Conservation (phyloP, 2,329 filamentous ascomycete species). For the Aspergillus proliferans region DNA sequence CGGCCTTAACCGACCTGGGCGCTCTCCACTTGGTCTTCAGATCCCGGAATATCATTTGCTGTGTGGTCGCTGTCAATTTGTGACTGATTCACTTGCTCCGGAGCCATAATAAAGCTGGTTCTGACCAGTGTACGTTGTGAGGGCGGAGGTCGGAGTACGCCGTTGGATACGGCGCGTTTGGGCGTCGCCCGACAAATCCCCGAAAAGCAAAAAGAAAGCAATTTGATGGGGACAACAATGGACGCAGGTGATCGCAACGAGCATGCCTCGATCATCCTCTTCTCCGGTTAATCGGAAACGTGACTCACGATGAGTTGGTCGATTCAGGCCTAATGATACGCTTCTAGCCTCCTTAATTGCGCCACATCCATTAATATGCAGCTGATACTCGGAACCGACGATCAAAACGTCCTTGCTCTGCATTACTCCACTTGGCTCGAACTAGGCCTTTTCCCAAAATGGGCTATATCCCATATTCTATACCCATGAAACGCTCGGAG, state of each 20-base stretch:
- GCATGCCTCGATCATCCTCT: too few species aligned
- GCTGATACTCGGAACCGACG: neutral
- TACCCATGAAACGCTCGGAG: slow-evolving; percentile 9
- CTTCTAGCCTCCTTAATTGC: neutral
- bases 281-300: neutral
- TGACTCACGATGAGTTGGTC: neutral
- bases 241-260: too few species aligned
- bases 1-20: slow-evolving; percentile 9
- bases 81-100: slow-evolving; percentile 1
- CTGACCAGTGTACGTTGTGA: neutral
- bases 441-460: slow-evolving; percentile 7
- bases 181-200: too few species aligned
- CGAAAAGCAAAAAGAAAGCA: too few species aligned
- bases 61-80: neutral
- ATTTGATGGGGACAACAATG: too few species aligned
- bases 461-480: slow-evolving; percentile 7
- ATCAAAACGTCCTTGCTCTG: slow-evolving; percentile 9
- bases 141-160: neutral
- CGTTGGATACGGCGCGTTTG: too few species aligned
- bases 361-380: slow-evolving; percentile 1
- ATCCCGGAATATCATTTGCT: neutral
- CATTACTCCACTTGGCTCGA: slow-evolving; percentile 9
- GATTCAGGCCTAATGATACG: neutral
- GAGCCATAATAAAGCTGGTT: neutral
- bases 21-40: slow-evolving; percentile 7